phyloP scores from a whole-genome alignment of 2,329 filamentous ascomycete genomes.

The Colletotrichum camelliae region DNA sequence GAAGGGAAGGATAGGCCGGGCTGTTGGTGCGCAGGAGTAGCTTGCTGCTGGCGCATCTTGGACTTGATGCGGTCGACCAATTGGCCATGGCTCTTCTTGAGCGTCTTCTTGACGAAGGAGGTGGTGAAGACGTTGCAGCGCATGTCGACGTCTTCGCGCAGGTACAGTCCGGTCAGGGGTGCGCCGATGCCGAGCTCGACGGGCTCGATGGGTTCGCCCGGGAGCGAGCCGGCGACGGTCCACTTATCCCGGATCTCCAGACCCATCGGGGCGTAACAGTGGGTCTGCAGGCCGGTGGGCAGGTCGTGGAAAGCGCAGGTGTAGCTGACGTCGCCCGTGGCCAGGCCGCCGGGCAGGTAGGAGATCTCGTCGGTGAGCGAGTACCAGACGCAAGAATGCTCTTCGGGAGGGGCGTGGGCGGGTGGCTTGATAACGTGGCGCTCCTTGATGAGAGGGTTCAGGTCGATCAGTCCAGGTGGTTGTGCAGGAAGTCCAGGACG shows the following conservation, averaged over 20 bases:
- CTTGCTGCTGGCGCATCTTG: not conserved
- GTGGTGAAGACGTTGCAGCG: slow-evolving; percentile 79
- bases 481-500: slow-evolving; percentile 78
- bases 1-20: not conserved
- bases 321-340: slow-evolving; percentile 74
- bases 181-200: slow-evolving; percentile 70
- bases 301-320: slow-evolving; percentile 82
- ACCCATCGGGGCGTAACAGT: slow-evolving; percentile 82
- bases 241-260: slow-evolving; percentile 81
- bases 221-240: slow-evolving; percentile 74
- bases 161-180: slow-evolving; percentile 74
- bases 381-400: slow-evolving; percentile 79
- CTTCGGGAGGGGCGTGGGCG: slow-evolving; percentile 69
- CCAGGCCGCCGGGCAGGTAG: slow-evolving; percentile 72
- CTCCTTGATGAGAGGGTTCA: slow-evolving; percentile 83
- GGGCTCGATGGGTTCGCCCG: slow-evolving; percentile 70
- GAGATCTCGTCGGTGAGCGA: slow-evolving; percentile 77
- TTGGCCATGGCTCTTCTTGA: slow-evolving; percentile 75
- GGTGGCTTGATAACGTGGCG: slow-evolving; percentile 73
- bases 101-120: slow-evolving; percentile 80
- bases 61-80: slow-evolving; percentile 71
- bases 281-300: slow-evolving; percentile 74
- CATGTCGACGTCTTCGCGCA: slow-evolving; percentile 87
- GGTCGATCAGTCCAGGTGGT: slow-evolving; percentile 82
- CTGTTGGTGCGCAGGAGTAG: too few species aligned